phyloP scores from a whole-genome alignment of 179 eudicot species.

The Kewa caespitosa region DNA sequence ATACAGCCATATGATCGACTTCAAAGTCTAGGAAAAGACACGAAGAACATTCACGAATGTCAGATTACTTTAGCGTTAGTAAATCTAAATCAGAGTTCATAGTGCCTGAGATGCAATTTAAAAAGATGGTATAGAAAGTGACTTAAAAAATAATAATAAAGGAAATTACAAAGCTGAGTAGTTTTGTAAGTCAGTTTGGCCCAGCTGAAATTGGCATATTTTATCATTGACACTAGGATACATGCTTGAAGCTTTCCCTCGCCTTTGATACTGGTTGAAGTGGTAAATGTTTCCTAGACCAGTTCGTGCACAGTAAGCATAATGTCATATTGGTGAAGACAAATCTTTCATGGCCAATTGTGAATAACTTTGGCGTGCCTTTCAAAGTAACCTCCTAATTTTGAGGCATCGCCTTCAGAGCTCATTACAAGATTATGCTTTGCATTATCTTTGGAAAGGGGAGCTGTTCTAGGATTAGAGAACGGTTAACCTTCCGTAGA shows the following conservation, averaged over 20 bases:
- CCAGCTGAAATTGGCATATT: neutral
- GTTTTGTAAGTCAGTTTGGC: neutral
- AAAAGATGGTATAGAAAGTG: neutral
- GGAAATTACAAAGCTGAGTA: neutral
- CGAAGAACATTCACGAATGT: neutral
- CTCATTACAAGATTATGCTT: neutral
- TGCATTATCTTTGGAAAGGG: neutral
- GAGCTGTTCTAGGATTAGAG: neutral
- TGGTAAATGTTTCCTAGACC: slow-evolving; percentile 1
- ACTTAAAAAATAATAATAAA: neutral
- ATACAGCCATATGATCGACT: no score
- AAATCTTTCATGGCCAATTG: neutral
- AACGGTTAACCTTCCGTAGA: neutral
- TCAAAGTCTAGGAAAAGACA: no score
- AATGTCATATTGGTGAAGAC: neutral
- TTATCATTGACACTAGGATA: neutral
- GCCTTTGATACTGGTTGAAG: neutral
- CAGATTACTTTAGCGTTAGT: neutral
- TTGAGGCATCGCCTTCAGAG: neutral
- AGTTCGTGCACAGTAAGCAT: neutral
- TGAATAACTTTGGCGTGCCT: neutral
- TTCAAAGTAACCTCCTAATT: neutral
- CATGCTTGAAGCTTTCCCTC: neutral
- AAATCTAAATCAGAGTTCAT: neutral
- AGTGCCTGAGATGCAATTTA: neutral